phyloP scores from a whole-genome alignment of 108 stramenopile species.

The Stephanodiscus triporus region DNA sequence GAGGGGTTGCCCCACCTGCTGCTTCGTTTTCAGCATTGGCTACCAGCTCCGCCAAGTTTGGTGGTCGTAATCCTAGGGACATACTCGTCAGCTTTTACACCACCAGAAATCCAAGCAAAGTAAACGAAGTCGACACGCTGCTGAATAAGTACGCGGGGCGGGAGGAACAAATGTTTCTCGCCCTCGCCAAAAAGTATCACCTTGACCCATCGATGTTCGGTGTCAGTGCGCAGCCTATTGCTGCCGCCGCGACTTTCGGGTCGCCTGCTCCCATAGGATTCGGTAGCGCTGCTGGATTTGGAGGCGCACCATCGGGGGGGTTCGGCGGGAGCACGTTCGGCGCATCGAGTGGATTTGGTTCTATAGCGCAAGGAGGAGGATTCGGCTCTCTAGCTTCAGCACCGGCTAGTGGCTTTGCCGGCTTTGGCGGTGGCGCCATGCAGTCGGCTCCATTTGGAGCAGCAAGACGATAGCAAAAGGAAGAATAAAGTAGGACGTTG shows the following conservation, averaged over 20 bases:
- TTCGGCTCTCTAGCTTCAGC: constrained; percentile 52
- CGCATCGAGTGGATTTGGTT: constrained; percentile 35
- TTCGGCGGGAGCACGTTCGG: constrained; percentile 49
- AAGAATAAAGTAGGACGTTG: too few relatives aligned
- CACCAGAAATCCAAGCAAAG: constrained; percentile 77
- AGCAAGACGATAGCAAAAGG: constrained; percentile 7
- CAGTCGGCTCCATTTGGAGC: constrained; percentile 21
- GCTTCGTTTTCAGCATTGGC: constrained; percentile 5
- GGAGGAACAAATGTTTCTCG: constrained; percentile 81
- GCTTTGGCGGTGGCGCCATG: constrained; percentile 18
- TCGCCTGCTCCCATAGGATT: constrained; percentile 19
- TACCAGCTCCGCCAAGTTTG: constrained; percentile 27
- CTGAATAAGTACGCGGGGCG: constrained; percentile 80
- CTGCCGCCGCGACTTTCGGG: constrained; percentile 32
- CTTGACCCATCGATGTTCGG: constrained; percentile 80
- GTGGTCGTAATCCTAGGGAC: constrained; percentile 66
- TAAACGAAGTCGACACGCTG: constrained; percentile 79
- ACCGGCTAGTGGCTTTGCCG: constrained; percentile 43
- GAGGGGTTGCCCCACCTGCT: constrained; percentile 6
- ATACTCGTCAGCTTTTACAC: constrained; percentile 77
- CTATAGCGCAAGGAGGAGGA: constrained; percentile 21
- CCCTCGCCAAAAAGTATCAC: constrained; percentile 87
- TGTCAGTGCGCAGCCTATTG: constrained; percentile 39
- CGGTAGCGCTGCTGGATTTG: constrained; percentile 44
- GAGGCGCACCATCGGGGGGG: constrained; percentile 52